These are phyloP conservation scores for Neonectria neomacrospora DNA, from an alignment of 2,329 filamentous ascomycete species.

Conservation along the genomic window DNA sequence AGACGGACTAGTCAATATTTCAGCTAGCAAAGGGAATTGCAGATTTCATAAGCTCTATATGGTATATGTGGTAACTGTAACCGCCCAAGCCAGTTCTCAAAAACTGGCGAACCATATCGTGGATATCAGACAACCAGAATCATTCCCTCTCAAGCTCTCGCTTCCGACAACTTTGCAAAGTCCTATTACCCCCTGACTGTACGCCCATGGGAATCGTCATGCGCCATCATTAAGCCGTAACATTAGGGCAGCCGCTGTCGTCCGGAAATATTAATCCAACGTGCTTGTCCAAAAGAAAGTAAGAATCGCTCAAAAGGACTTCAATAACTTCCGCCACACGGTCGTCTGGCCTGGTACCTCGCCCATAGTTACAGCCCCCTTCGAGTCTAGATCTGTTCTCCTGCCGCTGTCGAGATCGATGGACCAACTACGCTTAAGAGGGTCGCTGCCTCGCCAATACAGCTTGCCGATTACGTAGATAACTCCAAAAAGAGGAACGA, in stretches of 20 bases:
- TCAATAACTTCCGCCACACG: conserved; percentile 58
- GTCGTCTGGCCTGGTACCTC: conserved; percentile 45
- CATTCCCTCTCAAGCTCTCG: not conserved
- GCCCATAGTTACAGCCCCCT: conserved; percentile 46
- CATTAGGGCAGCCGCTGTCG: not conserved
- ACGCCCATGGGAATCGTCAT: not conserved
- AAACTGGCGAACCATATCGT: not conserved
- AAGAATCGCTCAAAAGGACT: conserved; percentile 50
- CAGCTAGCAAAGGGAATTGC: not conserved
- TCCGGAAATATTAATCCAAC: not conserved
- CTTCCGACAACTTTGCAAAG: not conserved
- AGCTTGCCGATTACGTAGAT: conserved; percentile 68
- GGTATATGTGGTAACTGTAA: not conserved
- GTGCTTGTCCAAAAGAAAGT: not conserved
- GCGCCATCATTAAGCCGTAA: not conserved
- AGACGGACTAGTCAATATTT: not conserved
- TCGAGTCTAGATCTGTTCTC: conserved; percentile 64
- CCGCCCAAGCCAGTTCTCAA: not conserved
- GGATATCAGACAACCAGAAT: not conserved
- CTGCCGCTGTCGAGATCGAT: conserved; percentile 68
- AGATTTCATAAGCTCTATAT: not conserved
- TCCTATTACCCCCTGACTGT: not conserved
- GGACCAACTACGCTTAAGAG: conserved; percentile 60
- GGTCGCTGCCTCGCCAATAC: conserved; percentile 61
- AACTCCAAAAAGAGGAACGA: conserved; percentile 68